phyloP scores from a whole-genome alignment of 2,329 filamentous ascomycete species.

The Phyllosticta paracitricarpa region DNA sequence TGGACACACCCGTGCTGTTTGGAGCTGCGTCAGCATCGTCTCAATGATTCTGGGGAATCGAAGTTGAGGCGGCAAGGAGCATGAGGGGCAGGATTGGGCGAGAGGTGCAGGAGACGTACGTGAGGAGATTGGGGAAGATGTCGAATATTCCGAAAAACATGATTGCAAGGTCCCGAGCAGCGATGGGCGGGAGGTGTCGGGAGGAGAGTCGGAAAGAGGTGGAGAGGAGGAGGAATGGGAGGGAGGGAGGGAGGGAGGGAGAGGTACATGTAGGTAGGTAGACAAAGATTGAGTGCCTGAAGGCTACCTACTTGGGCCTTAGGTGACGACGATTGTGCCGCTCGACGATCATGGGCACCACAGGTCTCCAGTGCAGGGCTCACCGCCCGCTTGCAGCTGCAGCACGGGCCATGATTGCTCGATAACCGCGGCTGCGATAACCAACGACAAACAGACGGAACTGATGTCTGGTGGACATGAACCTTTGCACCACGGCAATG shows the following conservation, averaged over 20 bases:
- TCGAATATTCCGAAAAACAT: slow-evolving; percentile 11
- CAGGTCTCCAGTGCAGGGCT: not conserved
- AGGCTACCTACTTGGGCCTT: not conserved
- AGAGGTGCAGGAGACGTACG: slow-evolving; percentile 2
- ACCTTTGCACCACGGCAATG: too few species aligned
- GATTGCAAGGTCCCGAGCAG: not conserved
- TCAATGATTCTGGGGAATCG: not conserved
- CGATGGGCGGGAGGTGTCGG: not conserved
- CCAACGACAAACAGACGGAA: too few species aligned
- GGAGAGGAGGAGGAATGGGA: not conserved
- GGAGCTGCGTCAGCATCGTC: slow-evolving; percentile 15
- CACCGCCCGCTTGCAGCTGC: not conserved
- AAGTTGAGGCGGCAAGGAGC: not conserved
- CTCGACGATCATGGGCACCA: not conserved
- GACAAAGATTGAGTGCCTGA: not conserved
- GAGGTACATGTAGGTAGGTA: too few species aligned
- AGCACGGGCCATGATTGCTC: not conserved
- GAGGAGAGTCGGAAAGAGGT: not conserved
- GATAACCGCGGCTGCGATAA: not conserved
- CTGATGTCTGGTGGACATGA: too few species aligned
- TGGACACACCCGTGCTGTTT: slow-evolving; percentile 68
- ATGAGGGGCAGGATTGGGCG: not conserved
- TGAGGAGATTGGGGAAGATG: slow-evolving; percentile 9
- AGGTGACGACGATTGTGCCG: not conserved
- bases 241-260: too few species aligned